A percentile compares a stretch with the other conserved stretches of the same genome.
Conservation (phyloP, 345 rosid species). For the Sisymbrium altissimum region DNA sequence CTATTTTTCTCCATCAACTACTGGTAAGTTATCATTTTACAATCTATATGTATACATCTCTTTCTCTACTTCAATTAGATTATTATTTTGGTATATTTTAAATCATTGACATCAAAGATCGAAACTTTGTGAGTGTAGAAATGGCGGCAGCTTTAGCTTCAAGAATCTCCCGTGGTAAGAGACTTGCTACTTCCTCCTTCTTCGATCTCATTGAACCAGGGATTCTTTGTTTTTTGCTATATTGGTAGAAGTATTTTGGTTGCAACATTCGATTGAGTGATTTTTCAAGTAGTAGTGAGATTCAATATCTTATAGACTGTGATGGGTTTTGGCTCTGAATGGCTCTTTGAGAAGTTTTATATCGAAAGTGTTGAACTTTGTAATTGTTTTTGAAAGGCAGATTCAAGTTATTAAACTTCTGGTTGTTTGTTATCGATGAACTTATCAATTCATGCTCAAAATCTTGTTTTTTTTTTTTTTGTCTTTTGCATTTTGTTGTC, state of each 20-base stretch:
- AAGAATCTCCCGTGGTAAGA: conserved; percentile 29
- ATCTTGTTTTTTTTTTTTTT: too few species aligned
- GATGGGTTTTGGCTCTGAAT: neutral
- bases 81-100: neutral
- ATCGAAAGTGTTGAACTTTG: neutral
- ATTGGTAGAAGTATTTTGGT: neutral
- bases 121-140: conserved; percentile 2
- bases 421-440: neutral
- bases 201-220: neutral
- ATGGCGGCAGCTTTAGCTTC: conserved; percentile 37
- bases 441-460: neutral
- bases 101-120: neutral
- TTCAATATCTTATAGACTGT: neutral
- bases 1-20: neutral
- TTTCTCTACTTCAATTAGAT: neutral
- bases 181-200: neutral
- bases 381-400: neutral
- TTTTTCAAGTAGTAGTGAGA: too few species aligned
- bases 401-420: neutral
- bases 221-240: neutral
- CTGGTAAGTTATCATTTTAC: neutral
- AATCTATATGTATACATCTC: neutral
- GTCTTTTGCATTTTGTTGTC: too few species aligned
- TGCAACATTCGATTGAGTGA: neutral
- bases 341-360: neutral